Conservation (phyloP, 208 protist species). For the Herpetomonas muscarum region DNA sequence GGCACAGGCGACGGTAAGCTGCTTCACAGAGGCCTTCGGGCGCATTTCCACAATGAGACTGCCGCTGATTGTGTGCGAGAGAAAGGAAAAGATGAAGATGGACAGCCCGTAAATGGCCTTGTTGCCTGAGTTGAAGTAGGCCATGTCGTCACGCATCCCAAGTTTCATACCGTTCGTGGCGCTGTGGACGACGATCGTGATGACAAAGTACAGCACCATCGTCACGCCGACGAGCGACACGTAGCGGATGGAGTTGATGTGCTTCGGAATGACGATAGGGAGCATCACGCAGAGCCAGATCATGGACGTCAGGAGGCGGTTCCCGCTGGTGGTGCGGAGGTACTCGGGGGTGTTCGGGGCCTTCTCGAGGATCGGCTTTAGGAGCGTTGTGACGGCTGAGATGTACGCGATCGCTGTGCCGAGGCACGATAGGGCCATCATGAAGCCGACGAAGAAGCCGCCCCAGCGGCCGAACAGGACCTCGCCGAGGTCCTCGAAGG, state of each 20-base stretch:
- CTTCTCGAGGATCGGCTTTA: slow-evolving; percentile 42
- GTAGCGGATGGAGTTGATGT: slow-evolving; percentile 78
- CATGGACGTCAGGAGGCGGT: slow-evolving; percentile 28
- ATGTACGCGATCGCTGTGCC: slow-evolving; percentile 76
- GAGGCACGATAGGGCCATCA: slow-evolving; percentile 59
- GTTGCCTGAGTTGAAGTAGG: slow-evolving; percentile 44
- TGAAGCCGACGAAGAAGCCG: slow-evolving; percentile 66
- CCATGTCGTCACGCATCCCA: slow-evolving; percentile 27
- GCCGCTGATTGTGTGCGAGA: slow-evolving; percentile 67
- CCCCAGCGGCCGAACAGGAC: slow-evolving; percentile 40
- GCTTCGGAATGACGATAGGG: slow-evolving; percentile 62
- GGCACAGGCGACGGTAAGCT: slow-evolving; percentile 41
- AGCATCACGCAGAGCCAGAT: slow-evolving; percentile 64
- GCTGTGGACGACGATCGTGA: slow-evolving; percentile 54
- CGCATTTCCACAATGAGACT: slow-evolving; percentile 55
- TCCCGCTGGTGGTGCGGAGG: slow-evolving; percentile 32
- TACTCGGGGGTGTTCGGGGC: slow-evolving; percentile 29
- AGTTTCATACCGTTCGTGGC: slow-evolving; percentile 31
- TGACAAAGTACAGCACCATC: slow-evolving; percentile 71
- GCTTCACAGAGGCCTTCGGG: slow-evolving; percentile 21
- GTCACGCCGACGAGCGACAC: slow-evolving; percentile 56
- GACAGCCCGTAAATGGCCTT: slow-evolving; percentile 47
- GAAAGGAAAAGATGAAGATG: slow-evolving; percentile 72
- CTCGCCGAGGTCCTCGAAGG: slow-evolving; percentile 50
- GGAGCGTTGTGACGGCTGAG: slow-evolving; percentile 51